Evolutionary conservation across 306 rosid species (phyloP).

Genomic region (Vigna radiata): DNA sequence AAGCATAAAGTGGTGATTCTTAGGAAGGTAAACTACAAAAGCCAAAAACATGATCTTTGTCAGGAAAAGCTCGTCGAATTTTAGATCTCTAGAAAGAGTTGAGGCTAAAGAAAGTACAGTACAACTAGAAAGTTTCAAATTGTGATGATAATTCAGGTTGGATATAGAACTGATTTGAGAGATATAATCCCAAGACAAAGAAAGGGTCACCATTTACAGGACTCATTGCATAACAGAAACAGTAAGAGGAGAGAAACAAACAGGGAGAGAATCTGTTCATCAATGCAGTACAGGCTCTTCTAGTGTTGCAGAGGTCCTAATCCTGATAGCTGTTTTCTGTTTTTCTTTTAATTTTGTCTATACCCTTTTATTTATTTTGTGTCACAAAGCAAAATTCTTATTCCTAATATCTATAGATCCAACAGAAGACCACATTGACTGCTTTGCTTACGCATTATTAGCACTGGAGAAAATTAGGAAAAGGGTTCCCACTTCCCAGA

Average conservation of each 20-base stretch:
- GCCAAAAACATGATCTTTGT: constrained; percentile 47
- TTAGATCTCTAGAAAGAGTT: constrained; percentile 43
- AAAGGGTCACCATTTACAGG: constrained; percentile 2
- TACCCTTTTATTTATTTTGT: neutral
- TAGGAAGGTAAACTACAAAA: constrained; percentile 46
- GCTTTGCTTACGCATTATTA: constrained; percentile 8
- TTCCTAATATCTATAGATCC: neutral
- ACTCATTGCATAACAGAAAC: constrained; percentile 20
- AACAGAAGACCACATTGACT: constrained; percentile 10
- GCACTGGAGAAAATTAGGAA: neutral
- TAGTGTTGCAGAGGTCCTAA: constrained; percentile 24
- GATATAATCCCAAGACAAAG: constrained; percentile 26
- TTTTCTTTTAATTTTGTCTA: neutral
- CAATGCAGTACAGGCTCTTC: constrained; percentile 25
- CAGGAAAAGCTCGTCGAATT: constrained; percentile 34
- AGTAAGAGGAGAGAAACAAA: constrained; percentile 8
- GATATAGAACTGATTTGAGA: constrained; percentile 3
- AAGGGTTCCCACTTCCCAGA: constrained; percentile 18
- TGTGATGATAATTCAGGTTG: constrained; percentile 40
- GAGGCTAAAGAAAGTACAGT: constrained; percentile 40
- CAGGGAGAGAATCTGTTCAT: constrained; percentile 23
- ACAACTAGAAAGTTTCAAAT: constrained; percentile 45
- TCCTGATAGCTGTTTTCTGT: constrained; percentile 24
- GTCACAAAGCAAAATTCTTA: neutral
- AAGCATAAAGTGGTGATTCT: constrained; percentile 43